Conservation (phyloP, 306 rosid species). For the Geum urbanum region DNA sequence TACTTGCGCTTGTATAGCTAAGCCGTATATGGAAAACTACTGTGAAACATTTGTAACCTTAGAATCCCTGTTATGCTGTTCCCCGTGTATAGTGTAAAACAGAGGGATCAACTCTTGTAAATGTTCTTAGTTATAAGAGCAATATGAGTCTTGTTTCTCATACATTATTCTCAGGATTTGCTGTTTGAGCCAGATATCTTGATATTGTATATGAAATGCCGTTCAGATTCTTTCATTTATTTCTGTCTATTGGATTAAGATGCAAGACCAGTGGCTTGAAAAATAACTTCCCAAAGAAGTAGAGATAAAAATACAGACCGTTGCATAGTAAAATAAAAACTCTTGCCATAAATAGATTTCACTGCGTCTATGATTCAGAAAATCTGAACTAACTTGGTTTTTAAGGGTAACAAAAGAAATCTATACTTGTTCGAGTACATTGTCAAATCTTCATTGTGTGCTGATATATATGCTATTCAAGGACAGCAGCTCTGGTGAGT, state of each 20-base stretch:
- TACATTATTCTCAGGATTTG: neutral
- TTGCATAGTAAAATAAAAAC: slow-evolving; percentile 1
- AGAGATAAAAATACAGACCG: too few species aligned
- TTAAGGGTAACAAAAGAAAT: slow-evolving; percentile 9
- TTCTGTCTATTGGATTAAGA: neutral
- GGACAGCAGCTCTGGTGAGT: slow-evolving; percentile 5
- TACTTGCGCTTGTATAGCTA: neutral
- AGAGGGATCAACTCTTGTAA: slow-evolving; percentile 8
- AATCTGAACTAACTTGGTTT: neutral
- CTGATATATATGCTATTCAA: neutral
- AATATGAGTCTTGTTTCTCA: neutral
- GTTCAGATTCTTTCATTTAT: neutral
- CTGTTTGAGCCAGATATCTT: too few species aligned
- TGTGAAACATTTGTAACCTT: neutral
- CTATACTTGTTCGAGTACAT: neutral
- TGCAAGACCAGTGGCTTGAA: too few species aligned
- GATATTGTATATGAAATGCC: too few species aligned
- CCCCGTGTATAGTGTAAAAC: slow-evolving; percentile 3
- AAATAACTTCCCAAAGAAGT: too few species aligned
- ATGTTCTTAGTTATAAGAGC: neutral
- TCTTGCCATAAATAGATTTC: slow-evolving; percentile 5
- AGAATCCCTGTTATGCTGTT: slow-evolving; percentile 13
- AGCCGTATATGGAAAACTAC: neutral
- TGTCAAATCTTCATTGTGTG: neutral
- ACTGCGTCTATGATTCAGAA: neutral